phyloP scores from a whole-genome alignment of 345 rosid genomes.

The Eucalyptus tenuipes region DNA sequence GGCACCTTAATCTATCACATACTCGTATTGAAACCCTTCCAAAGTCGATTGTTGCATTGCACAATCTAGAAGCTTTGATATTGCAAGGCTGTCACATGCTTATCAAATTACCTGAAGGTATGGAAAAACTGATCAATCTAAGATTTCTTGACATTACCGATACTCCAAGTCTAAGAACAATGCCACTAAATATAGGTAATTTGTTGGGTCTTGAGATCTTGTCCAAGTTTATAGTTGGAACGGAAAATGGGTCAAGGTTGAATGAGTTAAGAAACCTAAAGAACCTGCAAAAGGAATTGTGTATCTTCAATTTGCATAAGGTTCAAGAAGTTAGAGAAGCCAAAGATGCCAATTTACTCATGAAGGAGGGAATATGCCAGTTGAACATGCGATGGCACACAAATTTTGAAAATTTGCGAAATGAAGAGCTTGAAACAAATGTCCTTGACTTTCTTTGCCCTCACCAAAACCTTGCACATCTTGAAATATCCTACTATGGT shows the following conservation, averaged over 20 bases:
- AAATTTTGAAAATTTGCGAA: background rate
- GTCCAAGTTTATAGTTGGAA: background rate
- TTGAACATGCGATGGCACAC: accelerated
- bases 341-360: accelerated
- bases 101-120: background rate
- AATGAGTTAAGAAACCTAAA: too few species aligned
- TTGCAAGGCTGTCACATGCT: too few species aligned
- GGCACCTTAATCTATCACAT: background rate
- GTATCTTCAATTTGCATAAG: accelerated
- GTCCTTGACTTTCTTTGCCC: background rate
- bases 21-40: accelerated
- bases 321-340: accelerated
- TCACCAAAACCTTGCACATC: background rate
- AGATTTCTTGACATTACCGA: accelerated
- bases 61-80: background rate
- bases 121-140: accelerated
- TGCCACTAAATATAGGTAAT: background rate
- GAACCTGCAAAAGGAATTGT: accelerated
- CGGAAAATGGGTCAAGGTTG: background rate
- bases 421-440: accelerated
- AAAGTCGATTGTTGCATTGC: background rate
- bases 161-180: accelerated
- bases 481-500: accelerated
- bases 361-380: accelerated
- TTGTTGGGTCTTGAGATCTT: background rate